Evolutionary conservation across 2,329 filamentous ascomycete genomes (phyloP), one percentile per base, ranked within the genome.

Genomic region (Monilinia vaccinii-corymbosi): DNA sequence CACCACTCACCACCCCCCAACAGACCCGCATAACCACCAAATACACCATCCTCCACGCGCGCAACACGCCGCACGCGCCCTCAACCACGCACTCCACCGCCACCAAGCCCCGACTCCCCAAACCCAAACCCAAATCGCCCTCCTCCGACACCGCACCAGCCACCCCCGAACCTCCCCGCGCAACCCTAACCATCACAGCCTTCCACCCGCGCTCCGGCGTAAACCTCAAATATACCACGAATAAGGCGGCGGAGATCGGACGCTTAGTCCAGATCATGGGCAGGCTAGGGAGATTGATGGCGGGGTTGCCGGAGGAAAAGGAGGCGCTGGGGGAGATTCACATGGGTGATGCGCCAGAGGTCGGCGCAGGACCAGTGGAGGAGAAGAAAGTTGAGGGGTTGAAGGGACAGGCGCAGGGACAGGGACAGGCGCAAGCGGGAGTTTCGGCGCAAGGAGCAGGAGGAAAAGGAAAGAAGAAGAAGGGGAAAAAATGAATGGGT

Each of bases 1-100:
- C 25, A 56, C 45, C 23, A 21, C 25, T 23, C 28, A 25, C 60
- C 32, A 51, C 25, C 32, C 36, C 61, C 25, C 48, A 25, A 23
- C 70, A 97, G 92, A 92, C 93, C 51, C 84, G 86, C 71, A 90
- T 97, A 77, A 95, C 91, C 67, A 96, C 92, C 65, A 91, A 89
- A 79, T 99, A 97, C 83, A 87, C 84, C 72, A 85, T 93, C 72
- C 76, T 79, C 38, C 77, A 79, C 52, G 62, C 67, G 63, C 64
- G 71, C 63, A 67, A 71, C 16, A 62, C 62, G 47, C 63, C 67
- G 63, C 65, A 71, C 63, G 68, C 72, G 7, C 63, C 64, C 36
- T 61, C 62, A 40, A 42, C 62, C 38, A 62, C 52, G 4, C 48
- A 53, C 56, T 52, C 56, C 28, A 49, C 51, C 21, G 34, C 44